Evolutionary conservation across 306 rosid genomes (phyloP).

Genomic region (Astragalus membranaceus): DNA sequence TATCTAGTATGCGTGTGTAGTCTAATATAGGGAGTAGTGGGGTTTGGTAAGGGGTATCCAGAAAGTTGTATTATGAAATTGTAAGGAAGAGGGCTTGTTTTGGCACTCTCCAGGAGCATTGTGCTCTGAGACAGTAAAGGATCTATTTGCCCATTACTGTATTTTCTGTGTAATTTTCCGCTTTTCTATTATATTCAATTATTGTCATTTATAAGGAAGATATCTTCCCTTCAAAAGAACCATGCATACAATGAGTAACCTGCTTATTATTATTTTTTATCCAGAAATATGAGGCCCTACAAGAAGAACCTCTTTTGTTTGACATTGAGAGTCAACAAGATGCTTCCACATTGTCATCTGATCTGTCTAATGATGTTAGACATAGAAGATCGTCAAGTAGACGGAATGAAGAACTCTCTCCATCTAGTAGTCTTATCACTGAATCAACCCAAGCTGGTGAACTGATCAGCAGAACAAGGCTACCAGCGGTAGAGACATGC

Average conservation of each 20-base stretch:
- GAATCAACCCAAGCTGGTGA: constrained; percentile 85
- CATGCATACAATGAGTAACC: background rate
- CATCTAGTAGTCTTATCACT: constrained; percentile 58
- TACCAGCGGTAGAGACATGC: constrained; percentile 32
- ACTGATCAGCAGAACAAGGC: constrained; percentile 54
- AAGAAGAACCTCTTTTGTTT: constrained; percentile 43
- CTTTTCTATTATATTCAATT: no score
- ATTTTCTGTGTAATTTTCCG: no score
- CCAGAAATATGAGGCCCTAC: constrained; percentile 55
- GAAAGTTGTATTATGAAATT: no score
- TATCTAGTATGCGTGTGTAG: no score
- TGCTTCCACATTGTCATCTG: constrained; percentile 38
- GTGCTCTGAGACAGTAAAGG: no score
- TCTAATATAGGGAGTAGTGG: no score
- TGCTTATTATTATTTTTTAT: constrained; percentile 6
- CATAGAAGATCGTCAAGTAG: constrained; percentile 76
- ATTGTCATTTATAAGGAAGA: constrained; percentile 3
- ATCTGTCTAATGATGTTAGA: constrained; percentile 52
- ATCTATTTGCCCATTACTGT: no score
- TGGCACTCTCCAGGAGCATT: no score
- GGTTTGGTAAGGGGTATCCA: no score
- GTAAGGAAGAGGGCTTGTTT: no score
- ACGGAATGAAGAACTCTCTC: constrained; percentile 76
- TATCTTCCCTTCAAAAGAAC: background rate
- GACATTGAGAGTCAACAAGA: constrained; percentile 65